phyloP scores from a whole-genome alignment of 768 basidiomycete genomes.

The Tylopilus sp. region DNA sequence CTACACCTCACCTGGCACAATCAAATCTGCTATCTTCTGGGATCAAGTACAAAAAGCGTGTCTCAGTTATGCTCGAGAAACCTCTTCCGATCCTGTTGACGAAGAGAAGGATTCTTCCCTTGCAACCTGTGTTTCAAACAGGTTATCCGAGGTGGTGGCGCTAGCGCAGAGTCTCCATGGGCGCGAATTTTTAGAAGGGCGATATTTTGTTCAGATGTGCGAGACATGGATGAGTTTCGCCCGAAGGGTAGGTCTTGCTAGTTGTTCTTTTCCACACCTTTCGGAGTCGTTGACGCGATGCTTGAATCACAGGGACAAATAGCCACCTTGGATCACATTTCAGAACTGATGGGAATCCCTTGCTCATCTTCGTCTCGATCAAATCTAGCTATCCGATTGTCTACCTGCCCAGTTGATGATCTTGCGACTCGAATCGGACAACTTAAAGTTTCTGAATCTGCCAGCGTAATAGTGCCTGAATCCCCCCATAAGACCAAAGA shows the following conservation, averaged over 20 bases:
- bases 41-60: conserved; percentile 57
- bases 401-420: conserved; percentile 16
- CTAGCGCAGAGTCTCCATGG: conserved; percentile 37
- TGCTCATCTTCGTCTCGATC: conserved; percentile 3
- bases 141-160: conserved; percentile 43
- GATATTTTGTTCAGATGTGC: conserved; percentile 58
- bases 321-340: conserved; percentile 45
- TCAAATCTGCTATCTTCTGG: conserved; percentile 61
- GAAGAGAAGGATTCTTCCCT: conserved; percentile 26
- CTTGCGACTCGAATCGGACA: conserved; percentile 15
- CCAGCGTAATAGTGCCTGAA: neutral
- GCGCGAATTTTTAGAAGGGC: conserved; percentile 44
- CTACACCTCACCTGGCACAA: conserved; percentile 44
- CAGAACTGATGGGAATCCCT: conserved; percentile 34
- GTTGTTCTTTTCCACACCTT: neutral
- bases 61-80: conserved; percentile 29
- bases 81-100: conserved; percentile 10
- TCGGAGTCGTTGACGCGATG: neutral
- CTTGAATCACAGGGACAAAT: conserved; percentile 44
- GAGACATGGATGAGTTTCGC: conserved; percentile 73
- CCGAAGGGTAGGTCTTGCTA: conserved; percentile 48
- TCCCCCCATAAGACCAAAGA: conserved; percentile 2
- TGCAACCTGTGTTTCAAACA: conserved; percentile 38
- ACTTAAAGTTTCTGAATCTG: conserved; percentile 18
- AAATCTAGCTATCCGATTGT: neutral